Evolutionary conservation across 306 rosid species (phyloP).

Genomic region (Prosopis cineraria): DNA sequence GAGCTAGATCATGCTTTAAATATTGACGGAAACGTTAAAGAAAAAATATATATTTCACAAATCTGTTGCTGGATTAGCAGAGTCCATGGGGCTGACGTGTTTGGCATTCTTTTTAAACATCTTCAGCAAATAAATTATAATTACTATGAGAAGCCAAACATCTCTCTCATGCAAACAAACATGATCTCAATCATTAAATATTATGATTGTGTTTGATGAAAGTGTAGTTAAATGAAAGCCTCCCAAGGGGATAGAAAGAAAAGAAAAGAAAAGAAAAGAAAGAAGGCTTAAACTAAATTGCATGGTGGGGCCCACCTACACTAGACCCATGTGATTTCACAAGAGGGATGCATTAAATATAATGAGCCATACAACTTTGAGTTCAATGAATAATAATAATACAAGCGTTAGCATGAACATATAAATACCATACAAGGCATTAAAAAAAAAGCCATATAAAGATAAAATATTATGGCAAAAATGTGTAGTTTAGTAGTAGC

Average conservation of each 20-base stretch:
- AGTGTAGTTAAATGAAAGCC: constrained; percentile 57
- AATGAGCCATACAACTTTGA: constrained; percentile 39
- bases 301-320: constrained; percentile 44
- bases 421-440: constrained; percentile 39
- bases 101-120: constrained; percentile 35
- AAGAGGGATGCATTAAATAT: constrained; percentile 36
- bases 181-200: constrained; percentile 63
- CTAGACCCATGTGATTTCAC: constrained; percentile 82
- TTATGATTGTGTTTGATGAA: constrained; percentile 48
- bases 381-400: constrained; percentile 47
- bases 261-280: background rate
- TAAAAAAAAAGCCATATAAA: constrained; percentile 35
- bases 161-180: constrained; percentile 65
- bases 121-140: constrained; percentile 33
- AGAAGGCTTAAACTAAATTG: constrained; percentile 47
- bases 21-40: background rate
- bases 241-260: constrained; percentile 49
- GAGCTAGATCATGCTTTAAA: constrained; percentile 22
- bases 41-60: constrained; percentile 6
- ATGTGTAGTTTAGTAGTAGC: constrained; percentile 33
- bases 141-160: constrained; percentile 49
- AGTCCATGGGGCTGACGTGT: constrained; percentile 48
- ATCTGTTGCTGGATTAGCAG: constrained; percentile 29
- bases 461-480: constrained; percentile 3
- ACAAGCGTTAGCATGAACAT: constrained; percentile 52